A percentile compares a stretch with the other conserved stretches of the same genome.
Conservation (phyloP, 2,329 filamentous ascomycete genomes). For the Scytalidium lignicola region DNA sequence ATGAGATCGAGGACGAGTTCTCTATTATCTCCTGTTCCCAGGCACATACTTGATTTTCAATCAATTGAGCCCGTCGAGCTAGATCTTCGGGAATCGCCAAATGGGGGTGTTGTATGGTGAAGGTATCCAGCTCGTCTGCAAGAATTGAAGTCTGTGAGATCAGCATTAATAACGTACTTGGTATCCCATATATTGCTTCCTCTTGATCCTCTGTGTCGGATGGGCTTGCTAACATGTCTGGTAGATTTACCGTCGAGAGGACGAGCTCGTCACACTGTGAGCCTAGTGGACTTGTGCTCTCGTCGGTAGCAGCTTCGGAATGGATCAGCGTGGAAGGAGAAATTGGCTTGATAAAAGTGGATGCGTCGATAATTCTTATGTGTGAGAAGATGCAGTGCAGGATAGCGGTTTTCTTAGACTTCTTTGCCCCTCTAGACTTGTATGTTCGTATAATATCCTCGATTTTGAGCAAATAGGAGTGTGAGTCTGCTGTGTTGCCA, state of each 20-base stretch:
- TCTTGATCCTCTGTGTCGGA: conserved; percentile 8
- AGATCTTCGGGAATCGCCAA: conserved; percentile 10
- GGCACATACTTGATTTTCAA: conserved; percentile 10
- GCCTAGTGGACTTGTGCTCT: neutral
- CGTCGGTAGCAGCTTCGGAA: conserved; percentile 4
- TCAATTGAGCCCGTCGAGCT: conserved; percentile 6
- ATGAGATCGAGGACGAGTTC: conserved; percentile 2
- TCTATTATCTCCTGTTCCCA: conserved; percentile 7
- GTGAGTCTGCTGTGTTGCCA: conserved; percentile 11
- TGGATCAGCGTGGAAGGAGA: neutral
- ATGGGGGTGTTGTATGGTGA: conserved; percentile 4
- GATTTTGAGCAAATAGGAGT: conserved; percentile 9
- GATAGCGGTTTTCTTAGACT: conserved; percentile 12
- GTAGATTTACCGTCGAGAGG: neutral
- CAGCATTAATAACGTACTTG: conserved; percentile 9
- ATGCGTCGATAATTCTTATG: conserved; percentile 12
- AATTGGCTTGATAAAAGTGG: conserved; percentile 6
- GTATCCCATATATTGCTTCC: conserved; percentile 11
- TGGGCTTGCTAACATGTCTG: neutral
- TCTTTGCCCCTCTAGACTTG: conserved; percentile 8
- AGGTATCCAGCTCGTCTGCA: neutral
- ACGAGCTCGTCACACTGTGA: neutral
- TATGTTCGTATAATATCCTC: conserved; percentile 9
- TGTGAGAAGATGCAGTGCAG: conserved; percentile 13
- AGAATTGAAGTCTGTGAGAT: conserved; percentile 8